Evolutionary conservation across 257 asterid species (phyloP).

Genomic region (Capsicum rhomboideum): DNA sequence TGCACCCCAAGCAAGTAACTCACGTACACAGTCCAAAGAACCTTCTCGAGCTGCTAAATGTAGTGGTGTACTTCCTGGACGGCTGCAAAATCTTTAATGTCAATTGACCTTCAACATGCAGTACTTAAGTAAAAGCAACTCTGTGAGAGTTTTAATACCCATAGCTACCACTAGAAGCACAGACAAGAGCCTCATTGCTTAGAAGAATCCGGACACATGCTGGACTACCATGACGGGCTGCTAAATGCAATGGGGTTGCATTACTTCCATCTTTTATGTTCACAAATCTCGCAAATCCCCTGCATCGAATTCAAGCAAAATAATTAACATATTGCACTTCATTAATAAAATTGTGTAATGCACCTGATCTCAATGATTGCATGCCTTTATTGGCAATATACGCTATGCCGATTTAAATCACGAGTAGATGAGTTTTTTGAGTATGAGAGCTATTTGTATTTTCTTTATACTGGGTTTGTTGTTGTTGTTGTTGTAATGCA

Average conservation of each 20-base stretch:
- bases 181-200: conserved; percentile 66
- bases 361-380: not conserved
- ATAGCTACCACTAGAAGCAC: conserved; percentile 63
- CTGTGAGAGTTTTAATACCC: conserved; percentile 25
- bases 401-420: conserved; percentile 28
- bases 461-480: too few species aligned
- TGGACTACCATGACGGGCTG: conserved; percentile 60
- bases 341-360: not conserved
- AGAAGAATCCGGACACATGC: conserved; percentile 58
- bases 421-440: not conserved
- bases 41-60: conserved; percentile 87
- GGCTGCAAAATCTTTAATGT: conserved; percentile 23
- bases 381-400: conserved; percentile 26
- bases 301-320: conserved; percentile 18
- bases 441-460: not conserved
- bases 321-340: not conserved
- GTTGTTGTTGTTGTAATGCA: too few species aligned
- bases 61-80: conserved; percentile 71
- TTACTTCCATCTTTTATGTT: conserved; percentile 74
- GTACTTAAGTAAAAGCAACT: not conserved
- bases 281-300: conserved; percentile 82
- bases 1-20: conserved; percentile 80
- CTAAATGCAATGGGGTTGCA: conserved; percentile 81
- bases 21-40: conserved; percentile 71
- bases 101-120: not conserved